Conservation (phyloP, 176 grass and related monocot genomes). For the Lolium multiflorum region DNA sequence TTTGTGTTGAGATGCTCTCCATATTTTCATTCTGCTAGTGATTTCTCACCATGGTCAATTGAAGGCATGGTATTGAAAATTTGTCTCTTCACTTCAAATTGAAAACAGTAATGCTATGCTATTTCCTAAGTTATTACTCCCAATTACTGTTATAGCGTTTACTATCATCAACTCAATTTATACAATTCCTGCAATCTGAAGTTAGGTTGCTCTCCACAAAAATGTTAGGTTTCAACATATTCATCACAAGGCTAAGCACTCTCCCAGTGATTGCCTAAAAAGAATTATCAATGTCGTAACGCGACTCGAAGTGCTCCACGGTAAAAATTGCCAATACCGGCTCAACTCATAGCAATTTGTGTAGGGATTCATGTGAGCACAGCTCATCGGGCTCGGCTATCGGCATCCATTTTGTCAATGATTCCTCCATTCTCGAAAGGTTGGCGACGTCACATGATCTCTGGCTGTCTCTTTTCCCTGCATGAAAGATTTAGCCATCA, state of each 20-base stretch:
- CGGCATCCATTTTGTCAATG: constrained; percentile 45
- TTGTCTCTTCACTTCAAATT: too few relatives aligned
- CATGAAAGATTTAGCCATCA: constrained; percentile 56
- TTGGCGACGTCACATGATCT: constrained; percentile 38
- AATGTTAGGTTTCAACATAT: neutral
- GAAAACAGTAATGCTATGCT: too few relatives aligned
- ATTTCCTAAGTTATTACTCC: too few relatives aligned
- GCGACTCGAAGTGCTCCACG: neutral
- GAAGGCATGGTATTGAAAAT: too few relatives aligned
- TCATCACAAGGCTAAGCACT: too few relatives aligned
- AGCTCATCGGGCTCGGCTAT: constrained; percentile 33
- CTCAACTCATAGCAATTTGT: neutral
- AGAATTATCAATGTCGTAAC: neutral
- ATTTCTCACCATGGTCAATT: neutral
- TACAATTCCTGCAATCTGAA: too few relatives aligned
- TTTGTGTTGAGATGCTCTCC: too few relatives aligned
- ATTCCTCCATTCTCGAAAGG: constrained; percentile 21
- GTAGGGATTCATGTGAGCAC: constrained; percentile 27
- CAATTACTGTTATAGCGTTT: neutral
- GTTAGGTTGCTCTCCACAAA: too few relatives aligned
- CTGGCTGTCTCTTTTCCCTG: constrained; percentile 49
- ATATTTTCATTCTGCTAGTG: too few relatives aligned
- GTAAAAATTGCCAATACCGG: too few relatives aligned
- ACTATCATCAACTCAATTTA: neutral
- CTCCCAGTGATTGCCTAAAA: too few relatives aligned